A percentile compares a stretch with the other conserved stretches of the same genome.
These are phyloP conservation scores for Omphalotus guepiniiformis DNA, from an alignment of 768 basidiomycete genomes.

Conservation along the genomic window DNA sequence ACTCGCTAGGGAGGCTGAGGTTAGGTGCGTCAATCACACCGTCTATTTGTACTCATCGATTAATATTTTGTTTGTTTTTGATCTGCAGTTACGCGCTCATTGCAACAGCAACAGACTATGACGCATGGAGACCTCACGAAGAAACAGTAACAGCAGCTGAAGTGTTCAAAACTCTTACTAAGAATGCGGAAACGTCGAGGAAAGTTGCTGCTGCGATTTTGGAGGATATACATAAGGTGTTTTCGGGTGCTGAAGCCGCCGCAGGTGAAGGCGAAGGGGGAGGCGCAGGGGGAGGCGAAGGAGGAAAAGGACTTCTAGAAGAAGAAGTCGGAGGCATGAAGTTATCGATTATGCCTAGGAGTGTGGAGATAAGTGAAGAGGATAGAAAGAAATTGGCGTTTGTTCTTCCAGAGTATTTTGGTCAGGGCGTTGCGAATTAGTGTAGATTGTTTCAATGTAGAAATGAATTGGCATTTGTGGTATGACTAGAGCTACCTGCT, in stretches of 20 bases:
- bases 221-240: constrained; percentile 62
- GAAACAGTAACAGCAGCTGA: constrained; percentile 87
- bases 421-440: no score
- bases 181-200: constrained; percentile 85
- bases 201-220: constrained; percentile 67
- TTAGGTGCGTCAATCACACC: constrained; percentile 56
- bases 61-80: neutral
- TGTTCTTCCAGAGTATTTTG: constrained; percentile 79
- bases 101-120: constrained; percentile 91
- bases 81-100: constrained; percentile 80
- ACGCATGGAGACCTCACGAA: constrained; percentile 83
- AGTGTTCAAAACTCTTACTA: constrained; percentile 82
- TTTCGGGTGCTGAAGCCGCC: no score
- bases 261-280: constrained; percentile 41
- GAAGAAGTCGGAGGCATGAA: constrained; percentile 82
- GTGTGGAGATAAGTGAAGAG: constrained; percentile 47
- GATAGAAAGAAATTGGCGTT: constrained; percentile 68
- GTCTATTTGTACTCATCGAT: neutral
- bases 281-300: constrained; percentile 17
- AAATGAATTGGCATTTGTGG: no score
- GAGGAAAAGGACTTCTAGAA: constrained; percentile 36
- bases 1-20: constrained; percentile 90
- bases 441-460: no score
- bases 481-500: no score
- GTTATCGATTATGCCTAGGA: constrained; percentile 76